These are phyloP conservation scores for Trichoderma sp. DNA, from an alignment of 2,329 filamentous ascomycete species.

Conservation along the genomic window DNA sequence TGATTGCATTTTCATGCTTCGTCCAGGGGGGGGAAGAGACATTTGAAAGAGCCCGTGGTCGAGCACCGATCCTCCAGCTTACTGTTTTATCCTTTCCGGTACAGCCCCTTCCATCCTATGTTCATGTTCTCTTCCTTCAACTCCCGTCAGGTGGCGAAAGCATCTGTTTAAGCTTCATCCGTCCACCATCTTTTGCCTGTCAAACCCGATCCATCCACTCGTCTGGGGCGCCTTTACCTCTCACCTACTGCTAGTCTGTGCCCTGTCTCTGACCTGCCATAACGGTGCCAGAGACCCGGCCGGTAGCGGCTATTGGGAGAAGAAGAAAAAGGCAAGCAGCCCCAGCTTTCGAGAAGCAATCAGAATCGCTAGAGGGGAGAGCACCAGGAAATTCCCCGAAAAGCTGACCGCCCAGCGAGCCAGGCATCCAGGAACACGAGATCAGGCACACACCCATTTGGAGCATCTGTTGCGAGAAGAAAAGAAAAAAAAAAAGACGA, in stretches of 20 bases:
- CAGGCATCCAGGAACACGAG: constrained; percentile 11
- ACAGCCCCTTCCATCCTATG: background rate
- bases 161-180: background rate
- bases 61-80: constrained; percentile 1
- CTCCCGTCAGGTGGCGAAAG: background rate
- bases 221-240: background rate
- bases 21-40: constrained; percentile 1
- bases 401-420: constrained; percentile 13
- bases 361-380: background rate
- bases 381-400: constrained; percentile 6
- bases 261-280: background rate
- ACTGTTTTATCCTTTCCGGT: background rate
- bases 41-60: background rate
- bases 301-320: constrained; percentile 8
- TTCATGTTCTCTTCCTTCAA: background rate
- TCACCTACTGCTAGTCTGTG: constrained; percentile 7
- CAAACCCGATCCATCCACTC: background rate
- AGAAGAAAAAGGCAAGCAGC: background rate
- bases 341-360: background rate
- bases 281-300: constrained; percentile 11
- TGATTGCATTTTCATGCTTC: background rate
- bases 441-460: background rate
- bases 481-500: no score
- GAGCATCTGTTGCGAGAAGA: background rate
- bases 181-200: background rate